phyloP scores from a whole-genome alignment of 2,329 filamentous ascomycete species.

The Cladophialophora yegresii region DNA sequence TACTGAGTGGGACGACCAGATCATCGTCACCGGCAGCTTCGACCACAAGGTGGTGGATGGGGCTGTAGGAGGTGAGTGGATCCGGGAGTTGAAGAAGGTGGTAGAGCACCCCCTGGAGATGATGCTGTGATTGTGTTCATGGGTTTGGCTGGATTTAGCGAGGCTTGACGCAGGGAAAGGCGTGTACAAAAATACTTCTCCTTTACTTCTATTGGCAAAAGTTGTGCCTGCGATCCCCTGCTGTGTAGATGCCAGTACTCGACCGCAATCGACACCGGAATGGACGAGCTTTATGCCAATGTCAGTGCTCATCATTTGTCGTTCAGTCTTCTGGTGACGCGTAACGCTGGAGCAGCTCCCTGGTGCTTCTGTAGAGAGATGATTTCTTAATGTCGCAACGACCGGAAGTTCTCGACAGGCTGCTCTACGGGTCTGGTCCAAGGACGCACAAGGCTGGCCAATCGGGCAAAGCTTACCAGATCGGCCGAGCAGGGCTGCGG shows the following conservation, averaged over 20 bases:
- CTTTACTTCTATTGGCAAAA: constrained; percentile 31
- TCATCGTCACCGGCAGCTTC: constrained; percentile 90
- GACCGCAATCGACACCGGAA: background rate
- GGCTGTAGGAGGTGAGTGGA: constrained; percentile 93
- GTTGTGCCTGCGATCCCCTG: constrained; percentile 25
- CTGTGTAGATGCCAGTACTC: constrained; percentile 9
- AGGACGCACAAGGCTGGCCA: constrained; percentile 11
- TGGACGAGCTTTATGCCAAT: background rate
- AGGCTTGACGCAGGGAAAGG: constrained; percentile 30
- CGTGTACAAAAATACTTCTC: constrained; percentile 35
- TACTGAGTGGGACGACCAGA: constrained; percentile 95
- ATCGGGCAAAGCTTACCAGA: background rate
- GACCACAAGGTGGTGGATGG: constrained; percentile 99
- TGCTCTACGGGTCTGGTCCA: background rate
- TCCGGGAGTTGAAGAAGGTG: constrained; percentile 94
- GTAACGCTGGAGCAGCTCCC: background rate
- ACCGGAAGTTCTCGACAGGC: no score
- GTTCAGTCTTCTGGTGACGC: background rate
- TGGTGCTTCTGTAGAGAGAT: background rate
- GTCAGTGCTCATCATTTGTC: background rate
- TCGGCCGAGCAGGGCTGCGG: constrained; percentile 13
- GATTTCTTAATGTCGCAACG: background rate
- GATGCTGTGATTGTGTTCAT: constrained; percentile 66
- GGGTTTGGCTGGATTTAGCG: constrained; percentile 32
- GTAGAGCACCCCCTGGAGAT: constrained; percentile 96